These are phyloP conservation scores for Thelonectria blattea DNA, from an alignment of 2,329 filamentous ascomycete species.

Conservation along the genomic window DNA sequence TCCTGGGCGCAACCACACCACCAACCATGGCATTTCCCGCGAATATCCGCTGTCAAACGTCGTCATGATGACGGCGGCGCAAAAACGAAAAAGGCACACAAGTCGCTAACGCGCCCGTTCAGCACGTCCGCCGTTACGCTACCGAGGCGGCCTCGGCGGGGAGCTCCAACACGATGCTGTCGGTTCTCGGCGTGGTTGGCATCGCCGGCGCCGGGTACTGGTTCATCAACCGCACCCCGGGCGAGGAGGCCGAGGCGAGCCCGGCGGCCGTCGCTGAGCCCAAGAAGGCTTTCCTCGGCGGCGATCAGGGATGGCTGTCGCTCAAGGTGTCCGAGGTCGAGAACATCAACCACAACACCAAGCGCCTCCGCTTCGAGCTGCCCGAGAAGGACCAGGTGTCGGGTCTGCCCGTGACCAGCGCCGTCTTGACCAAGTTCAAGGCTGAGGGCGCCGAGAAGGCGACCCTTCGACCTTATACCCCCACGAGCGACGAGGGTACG, in stretches of 20 bases:
- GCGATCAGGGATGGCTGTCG: constrained; percentile 87
- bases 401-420: constrained; percentile 82
- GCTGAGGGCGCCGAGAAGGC: constrained; percentile 82
- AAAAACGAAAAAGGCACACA: neutral
- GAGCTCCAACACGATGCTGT: constrained; percentile 65
- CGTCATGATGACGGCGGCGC: neutral
- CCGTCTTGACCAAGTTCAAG: constrained; percentile 91
- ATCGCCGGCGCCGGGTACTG: constrained; percentile 64
- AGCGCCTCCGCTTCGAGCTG: constrained; percentile 87
- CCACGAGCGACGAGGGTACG: constrained; percentile 82
- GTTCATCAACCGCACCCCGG: constrained; percentile 59
- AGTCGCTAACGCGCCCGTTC: constrained; percentile 43
- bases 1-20: constrained; percentile 15
- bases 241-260: constrained; percentile 60
- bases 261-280: constrained; percentile 59
- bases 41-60: neutral
- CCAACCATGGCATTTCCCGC: neutral
- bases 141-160: constrained; percentile 62
- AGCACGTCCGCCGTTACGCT: constrained; percentile 69
- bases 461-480: constrained; percentile 90
- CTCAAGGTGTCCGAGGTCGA: constrained; percentile 82
- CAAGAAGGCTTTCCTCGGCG: constrained; percentile 70
- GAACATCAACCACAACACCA: constrained; percentile 90
- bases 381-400: constrained; percentile 84
- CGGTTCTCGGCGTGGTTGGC: constrained; percentile 64